Conservation (phyloP, 1,284 basidiomycete species). For the Papiliotrema terrestris region DNA sequence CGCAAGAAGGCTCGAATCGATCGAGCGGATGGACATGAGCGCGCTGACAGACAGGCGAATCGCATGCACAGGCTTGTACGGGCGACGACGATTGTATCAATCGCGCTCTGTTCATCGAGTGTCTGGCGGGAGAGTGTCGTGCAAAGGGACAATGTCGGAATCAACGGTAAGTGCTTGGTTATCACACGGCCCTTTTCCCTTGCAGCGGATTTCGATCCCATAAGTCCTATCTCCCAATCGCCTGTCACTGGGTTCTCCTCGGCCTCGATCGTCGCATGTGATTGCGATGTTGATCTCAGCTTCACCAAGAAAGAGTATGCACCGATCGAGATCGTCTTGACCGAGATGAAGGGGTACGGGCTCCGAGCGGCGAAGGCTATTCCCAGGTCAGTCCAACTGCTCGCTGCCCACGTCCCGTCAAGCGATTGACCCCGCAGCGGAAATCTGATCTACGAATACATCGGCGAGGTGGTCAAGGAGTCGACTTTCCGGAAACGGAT, state of each 20-base stretch:
- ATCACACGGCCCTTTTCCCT: not conserved
- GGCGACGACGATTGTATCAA: slow-evolving; percentile 93
- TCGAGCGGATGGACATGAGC: not conserved
- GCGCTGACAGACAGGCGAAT: slow-evolving; percentile 42
- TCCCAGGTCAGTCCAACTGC: slow-evolving; percentile 59
- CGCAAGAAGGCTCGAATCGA: not conserved
- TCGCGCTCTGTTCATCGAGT: slow-evolving; percentile 94
- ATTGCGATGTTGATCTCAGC: slow-evolving; percentile 56
- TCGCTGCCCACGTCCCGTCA: not conserved
- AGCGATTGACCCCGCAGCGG: slow-evolving; percentile 58
- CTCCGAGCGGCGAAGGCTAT: slow-evolving; percentile 72
- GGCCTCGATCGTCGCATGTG: no score
- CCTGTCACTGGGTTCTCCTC: no score
- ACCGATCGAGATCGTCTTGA: slow-evolving; percentile 82
- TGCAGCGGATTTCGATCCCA: no score
- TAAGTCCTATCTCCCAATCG: no score
- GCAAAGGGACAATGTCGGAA: slow-evolving; percentile 82
- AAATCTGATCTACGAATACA: slow-evolving; percentile 93
- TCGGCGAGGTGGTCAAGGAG: slow-evolving; percentile 92
- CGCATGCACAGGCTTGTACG: slow-evolving; percentile 75
- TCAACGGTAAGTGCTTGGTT: slow-evolving; percentile 65
- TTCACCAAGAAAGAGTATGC: slow-evolving; percentile 86
- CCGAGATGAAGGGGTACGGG: slow-evolving; percentile 94
- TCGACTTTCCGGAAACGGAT: slow-evolving; percentile 87
- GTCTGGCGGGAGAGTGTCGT: slow-evolving; percentile 79